A percentile compares a stretch with the other conserved stretches of the same genome.
Conservation (phyloP, 1,284 basidiomycete genomes). For the Fistulina hepatica region DNA sequence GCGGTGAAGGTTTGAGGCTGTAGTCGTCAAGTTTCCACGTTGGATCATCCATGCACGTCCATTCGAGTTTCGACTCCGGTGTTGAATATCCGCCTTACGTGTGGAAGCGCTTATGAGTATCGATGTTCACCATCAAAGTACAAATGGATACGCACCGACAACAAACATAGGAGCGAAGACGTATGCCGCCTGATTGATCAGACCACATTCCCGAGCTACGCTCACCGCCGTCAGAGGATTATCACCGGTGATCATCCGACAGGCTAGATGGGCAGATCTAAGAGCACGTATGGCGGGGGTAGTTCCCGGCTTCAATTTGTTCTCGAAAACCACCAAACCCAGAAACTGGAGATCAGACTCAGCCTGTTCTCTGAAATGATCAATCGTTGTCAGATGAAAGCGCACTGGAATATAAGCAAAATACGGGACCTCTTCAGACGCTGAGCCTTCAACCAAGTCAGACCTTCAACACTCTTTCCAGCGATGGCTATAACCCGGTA, state of each 20-base stretch:
- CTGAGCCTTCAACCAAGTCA: constrained; percentile 98
- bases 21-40: constrained; percentile 81
- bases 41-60: constrained; percentile 89
- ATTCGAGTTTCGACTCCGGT: constrained; percentile 68
- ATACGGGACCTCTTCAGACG: constrained; percentile 87
- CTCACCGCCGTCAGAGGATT: constrained; percentile 95
- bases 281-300: constrained; percentile 86
- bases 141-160: constrained; percentile 44
- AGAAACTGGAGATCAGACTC: constrained; percentile 89
- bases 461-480: constrained; percentile 86
- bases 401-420: no score
- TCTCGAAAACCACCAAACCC: constrained; percentile 97
- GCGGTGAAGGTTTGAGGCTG: constrained; percentile 70
- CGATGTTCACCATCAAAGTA: background rate
- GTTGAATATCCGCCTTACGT: constrained; percentile 55
- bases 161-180: constrained; percentile 86
- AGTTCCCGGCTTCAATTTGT: constrained; percentile 93
- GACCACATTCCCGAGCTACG: constrained; percentile 89
- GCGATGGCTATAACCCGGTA: constrained; percentile 98
- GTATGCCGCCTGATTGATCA: constrained; percentile 83
- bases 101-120: no score
- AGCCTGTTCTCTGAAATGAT: constrained; percentile 72
- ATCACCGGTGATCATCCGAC: constrained; percentile 98
- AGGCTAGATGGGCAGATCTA: constrained; percentile 83
- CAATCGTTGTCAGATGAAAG: no score